A percentile compares a stretch with the other conserved stretches of the same genome.
phyloP scores from a whole-genome alignment of 2,329 filamentous ascomycete genomes.

The Apiospora rasikravindrae region DNA sequence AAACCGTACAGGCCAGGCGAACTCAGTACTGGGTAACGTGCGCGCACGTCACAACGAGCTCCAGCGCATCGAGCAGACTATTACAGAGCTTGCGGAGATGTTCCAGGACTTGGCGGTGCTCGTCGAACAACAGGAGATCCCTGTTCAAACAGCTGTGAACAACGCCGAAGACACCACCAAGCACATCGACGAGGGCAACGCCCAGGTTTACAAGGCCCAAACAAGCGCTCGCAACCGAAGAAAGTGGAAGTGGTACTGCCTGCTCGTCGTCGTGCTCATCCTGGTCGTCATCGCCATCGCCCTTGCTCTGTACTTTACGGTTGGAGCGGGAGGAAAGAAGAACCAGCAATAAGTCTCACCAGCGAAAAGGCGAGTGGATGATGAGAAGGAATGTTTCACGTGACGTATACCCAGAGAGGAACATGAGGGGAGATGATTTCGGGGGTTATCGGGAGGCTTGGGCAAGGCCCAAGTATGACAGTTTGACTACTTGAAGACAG shows the following conservation, averaged over 20 bases:
- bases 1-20: constrained; percentile 76
- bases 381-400: background rate
- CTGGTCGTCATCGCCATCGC: constrained; percentile 59
- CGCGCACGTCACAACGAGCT: constrained; percentile 85
- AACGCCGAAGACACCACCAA: constrained; percentile 69
- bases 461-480: constrained; percentile 2
- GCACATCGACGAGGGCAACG: constrained; percentile 72
- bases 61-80: constrained; percentile 77
- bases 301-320: constrained; percentile 47
- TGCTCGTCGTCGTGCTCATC: constrained; percentile 65
- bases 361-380: background rate
- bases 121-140: constrained; percentile 73
- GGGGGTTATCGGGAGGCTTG: background rate
- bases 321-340: background rate
- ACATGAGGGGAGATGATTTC: background rate
- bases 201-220: constrained; percentile 71
- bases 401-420: background rate
- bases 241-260: constrained; percentile 83
- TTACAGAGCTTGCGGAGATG: constrained; percentile 71
- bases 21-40: constrained; percentile 76
- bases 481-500: constrained; percentile 7
- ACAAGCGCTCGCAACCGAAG: constrained; percentile 68
- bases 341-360: background rate
- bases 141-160: constrained; percentile 65
- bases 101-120: constrained; percentile 78